Base-by-base conservation (phyloP, 495 filamentous ascomycete species). In the Parachaetomium inaequale region DNA sequence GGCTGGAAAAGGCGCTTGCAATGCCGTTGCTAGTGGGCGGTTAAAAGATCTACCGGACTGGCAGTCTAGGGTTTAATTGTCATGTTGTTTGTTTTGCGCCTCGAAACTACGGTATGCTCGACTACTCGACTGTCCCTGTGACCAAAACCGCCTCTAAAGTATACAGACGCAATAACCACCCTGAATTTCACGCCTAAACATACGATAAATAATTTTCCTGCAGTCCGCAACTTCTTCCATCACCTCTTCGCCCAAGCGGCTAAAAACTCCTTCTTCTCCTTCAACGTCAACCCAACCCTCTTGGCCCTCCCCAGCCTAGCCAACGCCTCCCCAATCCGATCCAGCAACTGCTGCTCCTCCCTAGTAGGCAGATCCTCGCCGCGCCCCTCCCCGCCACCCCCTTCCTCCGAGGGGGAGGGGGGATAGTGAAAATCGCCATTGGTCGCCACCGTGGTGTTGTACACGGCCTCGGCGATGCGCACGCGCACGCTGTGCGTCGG, bases 301-400 rank as follows among this genome's bases (percentile, higher is more conserved):
- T 93, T 96, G n/a, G 91, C 92, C 61, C 94, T 81, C 1, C 91
- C 92, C 61, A 99, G 73, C 38, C 93, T 78, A n/a, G 95, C 93
- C 52, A 99, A 75, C 15, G 92, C 86, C 45, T 98, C 94, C 1
- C 84, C 90, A 14, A 97, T 84, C 17, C 82, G 79, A 65, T 96
- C 88, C 55, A 93, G 71, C 31, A 92, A 70, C 50, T 74, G 75
- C 65, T 78, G 81, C 68, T 94, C 88, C 40, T 82, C 79, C 19
- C 68, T 64, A 17, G 78, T 86, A 8, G 83, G 62, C 0, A 75
- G 75, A 47, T 72, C 63, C 29, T 70, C 69, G 70, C 46, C 47
- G 63, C 76, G 47, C 72, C 75, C 29, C 69, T 60, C 64, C 75
- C 51, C 72, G 73, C 57, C 64, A 78, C 74, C 54, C 79, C 59